These are phyloP conservation scores for Colletotrichum sp. DNA, from an alignment of 2,329 filamentous ascomycete species.

Conservation along the genomic window DNA sequence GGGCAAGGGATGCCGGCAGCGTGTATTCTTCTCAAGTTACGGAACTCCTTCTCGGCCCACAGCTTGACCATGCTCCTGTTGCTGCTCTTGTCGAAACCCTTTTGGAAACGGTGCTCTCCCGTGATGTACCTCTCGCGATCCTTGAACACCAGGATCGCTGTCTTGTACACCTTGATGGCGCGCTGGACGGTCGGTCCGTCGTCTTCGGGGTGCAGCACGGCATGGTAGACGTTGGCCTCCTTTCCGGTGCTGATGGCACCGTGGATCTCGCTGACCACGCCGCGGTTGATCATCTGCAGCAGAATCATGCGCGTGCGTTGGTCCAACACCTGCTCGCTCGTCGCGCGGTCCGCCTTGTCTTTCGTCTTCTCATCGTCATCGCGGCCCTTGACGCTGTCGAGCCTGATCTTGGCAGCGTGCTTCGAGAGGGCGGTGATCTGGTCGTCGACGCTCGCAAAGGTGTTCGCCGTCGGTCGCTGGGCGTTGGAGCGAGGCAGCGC, in stretches of 20 bases:
- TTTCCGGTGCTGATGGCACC: conserved; percentile 97
- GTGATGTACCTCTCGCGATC: conserved; percentile 95
- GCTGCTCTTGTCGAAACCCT: conserved; percentile 92
- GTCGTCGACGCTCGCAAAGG: conserved; percentile 80
- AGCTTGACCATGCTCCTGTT: conserved; percentile 97
- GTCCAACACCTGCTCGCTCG: conserved; percentile 93
- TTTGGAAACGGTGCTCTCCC: conserved; percentile 90
- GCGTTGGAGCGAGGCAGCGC: conserved; percentile 75
- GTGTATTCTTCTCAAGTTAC: conserved; percentile 87
- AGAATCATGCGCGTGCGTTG: conserved; percentile 94
- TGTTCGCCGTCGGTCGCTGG: conserved; percentile 82
- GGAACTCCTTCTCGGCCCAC: conserved; percentile 98
- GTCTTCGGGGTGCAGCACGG: conserved; percentile 67
- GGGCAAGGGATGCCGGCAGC: conserved; percentile 87
- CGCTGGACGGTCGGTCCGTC: conserved; percentile 70
- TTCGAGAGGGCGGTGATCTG: conserved; percentile 84
- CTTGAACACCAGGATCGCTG: conserved; percentile 96
- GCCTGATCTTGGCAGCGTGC: conserved; percentile 84
- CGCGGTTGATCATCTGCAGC: conserved; percentile 93
- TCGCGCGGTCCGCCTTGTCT: conserved; percentile 92
- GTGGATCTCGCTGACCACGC: conserved; percentile 88
- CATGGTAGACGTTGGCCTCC: conserved; percentile 97
- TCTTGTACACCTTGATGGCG: conserved; percentile 99
- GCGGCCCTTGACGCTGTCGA: conserved; percentile 65
- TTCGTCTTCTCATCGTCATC: conserved; percentile 62